These are phyloP conservation scores for Ophiostoma sp. DNA, from an alignment of 2,329 filamentous ascomycete genomes.

Conservation along the genomic window DNA sequence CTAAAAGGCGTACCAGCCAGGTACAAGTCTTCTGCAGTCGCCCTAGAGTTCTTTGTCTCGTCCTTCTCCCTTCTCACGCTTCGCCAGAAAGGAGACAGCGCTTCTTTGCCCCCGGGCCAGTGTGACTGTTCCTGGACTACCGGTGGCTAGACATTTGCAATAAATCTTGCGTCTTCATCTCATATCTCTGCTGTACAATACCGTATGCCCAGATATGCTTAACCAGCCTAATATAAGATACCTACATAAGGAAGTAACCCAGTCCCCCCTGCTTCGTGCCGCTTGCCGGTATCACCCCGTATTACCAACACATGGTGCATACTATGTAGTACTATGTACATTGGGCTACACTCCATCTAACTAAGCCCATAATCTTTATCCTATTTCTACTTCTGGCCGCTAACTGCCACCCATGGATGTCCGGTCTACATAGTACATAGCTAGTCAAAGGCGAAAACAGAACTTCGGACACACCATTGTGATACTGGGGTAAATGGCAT, in stretches of 20 bases:
- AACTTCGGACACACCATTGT: background rate
- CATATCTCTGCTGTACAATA: too few relatives aligned
- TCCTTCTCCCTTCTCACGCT: background rate
- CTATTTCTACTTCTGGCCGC: background rate
- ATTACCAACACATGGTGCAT: background rate
- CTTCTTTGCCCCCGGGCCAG: too few relatives aligned
- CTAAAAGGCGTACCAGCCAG: background rate
- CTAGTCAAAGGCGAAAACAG: background rate
- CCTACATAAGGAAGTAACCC: too few relatives aligned
- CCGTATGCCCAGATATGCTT: too few relatives aligned
- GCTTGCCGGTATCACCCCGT: slow-evolving; percentile 2
- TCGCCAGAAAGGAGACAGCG: background rate
- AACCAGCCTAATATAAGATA: too few relatives aligned
- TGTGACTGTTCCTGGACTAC: too few relatives aligned
- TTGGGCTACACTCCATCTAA: too few relatives aligned
- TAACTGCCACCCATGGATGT: background rate
- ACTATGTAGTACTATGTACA: too few relatives aligned
- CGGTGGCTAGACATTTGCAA: too few relatives aligned
- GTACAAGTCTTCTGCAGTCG: background rate
- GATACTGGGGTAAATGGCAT: slow-evolving; percentile 2
- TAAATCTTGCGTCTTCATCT: too few relatives aligned
- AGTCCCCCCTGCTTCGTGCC: background rate
- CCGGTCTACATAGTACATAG: background rate
- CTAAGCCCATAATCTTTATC: background rate
- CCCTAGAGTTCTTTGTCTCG: background rate